Conservation (phyloP, 2,329 filamentous ascomycete genomes). For the Rhytidhysteron rufulum region DNA sequence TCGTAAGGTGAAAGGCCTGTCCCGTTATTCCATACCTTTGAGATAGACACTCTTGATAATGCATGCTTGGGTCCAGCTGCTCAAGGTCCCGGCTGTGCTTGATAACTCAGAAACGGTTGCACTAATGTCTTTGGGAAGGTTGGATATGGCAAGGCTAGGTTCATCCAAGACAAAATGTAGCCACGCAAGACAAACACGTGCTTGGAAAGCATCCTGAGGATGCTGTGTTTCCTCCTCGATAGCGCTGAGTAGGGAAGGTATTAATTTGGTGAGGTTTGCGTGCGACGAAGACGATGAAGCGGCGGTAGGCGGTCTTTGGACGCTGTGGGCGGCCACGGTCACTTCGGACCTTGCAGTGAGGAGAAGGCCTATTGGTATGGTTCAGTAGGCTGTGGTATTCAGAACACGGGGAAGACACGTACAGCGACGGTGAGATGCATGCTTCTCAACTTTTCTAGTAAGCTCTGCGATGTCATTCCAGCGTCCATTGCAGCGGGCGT, state of each 20-base stretch:
- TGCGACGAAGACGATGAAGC: constrained; percentile 35
- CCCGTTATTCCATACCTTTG: constrained; percentile 65
- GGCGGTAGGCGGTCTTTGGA: constrained; percentile 39
- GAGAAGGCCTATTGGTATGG: constrained; percentile 38
- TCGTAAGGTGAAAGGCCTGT: no score
- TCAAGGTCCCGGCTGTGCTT: constrained; percentile 40
- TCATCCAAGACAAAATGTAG: constrained; percentile 75
- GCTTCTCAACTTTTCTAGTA: constrained; percentile 89
- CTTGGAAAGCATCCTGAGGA: constrained; percentile 65
- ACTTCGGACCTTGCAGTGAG: constrained; percentile 46
- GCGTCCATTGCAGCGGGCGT: constrained; percentile 79
- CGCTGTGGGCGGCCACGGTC: constrained; percentile 41
- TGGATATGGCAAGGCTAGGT: constrained; percentile 57
- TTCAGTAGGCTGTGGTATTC: constrained; percentile 11
- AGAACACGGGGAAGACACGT: constrained; percentile 36
- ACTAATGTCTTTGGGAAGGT: constrained; percentile 61
- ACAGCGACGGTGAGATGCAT: constrained; percentile 84
- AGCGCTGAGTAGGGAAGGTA: constrained; percentile 38
- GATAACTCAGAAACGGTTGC: constrained; percentile 19
- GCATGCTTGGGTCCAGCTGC: constrained; percentile 79
- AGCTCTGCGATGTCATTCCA: constrained; percentile 87
- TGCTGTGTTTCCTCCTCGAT: constrained; percentile 38
- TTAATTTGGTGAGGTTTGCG: constrained; percentile 31
- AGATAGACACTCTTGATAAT: constrained; percentile 75
- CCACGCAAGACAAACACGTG: constrained; percentile 79